These are phyloP conservation scores for Rugonectria rugulosa DNA, from an alignment of 2,329 filamentous ascomycete genomes.

Conservation along the genomic window DNA sequence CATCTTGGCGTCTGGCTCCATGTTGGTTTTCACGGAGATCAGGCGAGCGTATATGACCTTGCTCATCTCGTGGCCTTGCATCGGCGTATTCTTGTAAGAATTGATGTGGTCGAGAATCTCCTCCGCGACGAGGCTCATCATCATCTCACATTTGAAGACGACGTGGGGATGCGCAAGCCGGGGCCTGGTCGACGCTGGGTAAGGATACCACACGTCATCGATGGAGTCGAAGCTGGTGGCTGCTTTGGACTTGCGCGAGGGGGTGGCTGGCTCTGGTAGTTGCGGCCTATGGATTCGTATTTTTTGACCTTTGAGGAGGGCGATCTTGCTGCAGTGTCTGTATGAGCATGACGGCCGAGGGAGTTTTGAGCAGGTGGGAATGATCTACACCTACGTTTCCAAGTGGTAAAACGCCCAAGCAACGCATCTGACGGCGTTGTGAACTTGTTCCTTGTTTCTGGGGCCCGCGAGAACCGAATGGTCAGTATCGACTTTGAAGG, in stretches of 20 bases:
- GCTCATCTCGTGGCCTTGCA: conserved; percentile 10
- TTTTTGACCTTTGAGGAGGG: neutral
- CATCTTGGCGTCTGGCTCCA: neutral
- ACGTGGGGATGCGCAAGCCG: neutral
- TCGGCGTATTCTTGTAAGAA: neutral
- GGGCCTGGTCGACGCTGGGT: conserved; percentile 5
- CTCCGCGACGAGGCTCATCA: conserved; percentile 8
- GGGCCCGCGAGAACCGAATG: neutral
- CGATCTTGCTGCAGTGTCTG: neutral
- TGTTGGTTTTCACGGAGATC: neutral
- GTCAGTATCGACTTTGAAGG: neutral
- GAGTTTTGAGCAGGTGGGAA: neutral
- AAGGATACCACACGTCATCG: conserved; percentile 19
- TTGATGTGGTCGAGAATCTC: neutral
- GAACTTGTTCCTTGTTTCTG: neutral
- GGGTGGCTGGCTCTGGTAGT: neutral
- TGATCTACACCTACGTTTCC: conserved; percentile 26
- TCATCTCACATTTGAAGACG: neutral
- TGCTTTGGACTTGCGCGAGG: neutral
- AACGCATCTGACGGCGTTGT: conserved; percentile 22
- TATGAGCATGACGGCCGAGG: neutral
- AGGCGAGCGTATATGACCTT: neutral
- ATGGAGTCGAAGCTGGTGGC: neutral
- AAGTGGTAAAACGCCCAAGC: conserved; percentile 35
- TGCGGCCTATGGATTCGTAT: neutral